A percentile compares a stretch with the other conserved stretches of the same genome.
Conservation (phyloP, 495 filamentous ascomycete genomes). For the Penicillium cinerascens region DNA sequence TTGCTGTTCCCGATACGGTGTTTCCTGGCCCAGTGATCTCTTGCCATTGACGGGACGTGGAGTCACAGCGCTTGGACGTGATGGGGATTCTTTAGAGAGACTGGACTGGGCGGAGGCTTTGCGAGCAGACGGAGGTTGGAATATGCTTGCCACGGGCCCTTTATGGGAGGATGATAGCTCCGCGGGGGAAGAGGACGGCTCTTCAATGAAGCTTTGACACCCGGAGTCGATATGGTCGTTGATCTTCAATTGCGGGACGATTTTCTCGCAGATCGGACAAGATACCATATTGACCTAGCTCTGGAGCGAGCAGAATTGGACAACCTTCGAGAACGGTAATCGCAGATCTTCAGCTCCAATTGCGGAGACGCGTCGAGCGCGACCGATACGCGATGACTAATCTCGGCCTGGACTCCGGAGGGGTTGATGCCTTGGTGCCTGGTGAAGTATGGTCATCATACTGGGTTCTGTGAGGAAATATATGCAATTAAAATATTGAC, state of each 20-base stretch:
- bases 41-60: conserved; percentile 35
- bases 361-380: conserved; percentile 17
- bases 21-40: conserved; percentile 28
- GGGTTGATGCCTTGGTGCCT: conserved; percentile 2
- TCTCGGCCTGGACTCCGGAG: background rate
- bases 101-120: conserved; percentile 32
- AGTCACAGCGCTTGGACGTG: conserved; percentile 19
- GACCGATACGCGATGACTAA: conserved; percentile 1
- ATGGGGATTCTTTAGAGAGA: conserved; percentile 18
- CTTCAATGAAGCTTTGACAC: conserved; percentile 61
- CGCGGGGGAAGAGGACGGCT: conserved; percentile 33
- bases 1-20: conserved; percentile 15
- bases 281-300: conserved; percentile 57
- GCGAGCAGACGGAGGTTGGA: conserved; percentile 63
- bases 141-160: conserved; percentile 64
- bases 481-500: background rate
- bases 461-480: background rate
- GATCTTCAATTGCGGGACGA: conserved; percentile 72
- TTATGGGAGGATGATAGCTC: conserved; percentile 47
- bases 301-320: background rate
- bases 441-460: background rate
- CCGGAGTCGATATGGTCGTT: conserved; percentile 88
- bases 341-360: conserved; percentile 1
- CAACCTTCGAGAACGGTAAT: background rate
- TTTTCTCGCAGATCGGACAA: conserved; percentile 82